Evolutionary conservation across 495 filamentous ascomycete genomes (phyloP).

Genomic region (Hypoxylon fuscum): DNA sequence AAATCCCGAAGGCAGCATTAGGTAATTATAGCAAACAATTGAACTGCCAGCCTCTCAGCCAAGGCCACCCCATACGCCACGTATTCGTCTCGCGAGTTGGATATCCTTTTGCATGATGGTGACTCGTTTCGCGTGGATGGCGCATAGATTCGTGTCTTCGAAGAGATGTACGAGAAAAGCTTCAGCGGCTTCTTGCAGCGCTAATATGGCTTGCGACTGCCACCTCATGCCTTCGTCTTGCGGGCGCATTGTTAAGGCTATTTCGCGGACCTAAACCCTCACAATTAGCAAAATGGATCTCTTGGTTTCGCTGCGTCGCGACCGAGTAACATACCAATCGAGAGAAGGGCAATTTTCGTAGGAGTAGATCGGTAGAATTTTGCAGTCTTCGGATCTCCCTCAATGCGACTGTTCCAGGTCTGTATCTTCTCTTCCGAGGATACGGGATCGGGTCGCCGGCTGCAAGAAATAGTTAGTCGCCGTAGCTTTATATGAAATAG

Average conservation of each 20-base stretch:
- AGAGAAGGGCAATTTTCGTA: constrained; percentile 85
- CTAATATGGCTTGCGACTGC: constrained; percentile 91
- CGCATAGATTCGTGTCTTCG: constrained; percentile 94
- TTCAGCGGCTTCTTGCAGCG: constrained; percentile 90
- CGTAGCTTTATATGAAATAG: not conserved
- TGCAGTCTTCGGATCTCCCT: constrained; percentile 89
- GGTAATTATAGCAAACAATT: not conserved
- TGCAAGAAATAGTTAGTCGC: constrained; percentile 44
- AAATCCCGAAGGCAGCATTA: not conserved
- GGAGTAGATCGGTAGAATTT: constrained; percentile 78
- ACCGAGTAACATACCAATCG: constrained; percentile 68
- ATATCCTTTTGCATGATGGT: constrained; percentile 99
- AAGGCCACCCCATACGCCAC: constrained; percentile 66
- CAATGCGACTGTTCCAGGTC: constrained; percentile 83
- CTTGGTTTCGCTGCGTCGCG: not conserved
- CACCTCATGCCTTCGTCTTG: constrained; percentile 74
- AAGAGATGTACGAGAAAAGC: constrained; percentile 94
- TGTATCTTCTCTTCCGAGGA: constrained; percentile 73
- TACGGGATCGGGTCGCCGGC: constrained; percentile 77
- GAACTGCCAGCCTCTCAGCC: constrained; percentile 36
- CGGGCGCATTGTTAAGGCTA: constrained; percentile 66
- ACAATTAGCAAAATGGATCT: constrained; percentile 22
- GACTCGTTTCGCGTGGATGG: constrained; percentile 93
- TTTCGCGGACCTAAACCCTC: constrained; percentile 76
- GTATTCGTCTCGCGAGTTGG: constrained; percentile 85